Evolutionary conservation across 148 eudicot species (phyloP), one percentile per base, ranked within the genome.

Genomic region (Nyssa sinensis): DNA sequence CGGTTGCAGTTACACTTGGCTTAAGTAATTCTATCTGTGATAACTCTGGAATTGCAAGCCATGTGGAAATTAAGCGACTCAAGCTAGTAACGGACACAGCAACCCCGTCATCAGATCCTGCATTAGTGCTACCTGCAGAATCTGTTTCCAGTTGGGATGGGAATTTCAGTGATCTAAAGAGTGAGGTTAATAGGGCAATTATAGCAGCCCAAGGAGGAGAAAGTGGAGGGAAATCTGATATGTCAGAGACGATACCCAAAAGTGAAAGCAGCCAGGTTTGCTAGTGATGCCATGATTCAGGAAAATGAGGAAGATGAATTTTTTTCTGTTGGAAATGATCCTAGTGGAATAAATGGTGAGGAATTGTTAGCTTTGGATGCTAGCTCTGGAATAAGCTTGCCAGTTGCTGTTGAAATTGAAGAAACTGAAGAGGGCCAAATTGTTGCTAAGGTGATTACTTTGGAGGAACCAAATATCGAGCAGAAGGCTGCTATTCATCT

Each of bases 331-430:
- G 84, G 41, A 44, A 78, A 81, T 69, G 82, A 78, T 33, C 66
- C 75, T 24, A 73, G 64, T 74, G 77, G 77, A 16, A 79, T 61
- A 34, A 75, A 37, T 29, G 44, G 80, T 25, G 82, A 79, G 74
- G 81, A 81, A 73, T 66, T 79, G 71, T 55, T 82, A 62, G 73
- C 86, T 59, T 33, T 71, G 64, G 84, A 71, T 71, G 69, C 79
- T 62, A 60, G 68, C 19, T 58, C 71, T 14, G 75, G 62, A n/a
- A 64, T 71, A 1, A 81, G 77, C 57, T 76, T 84, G 59, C 90
- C 90, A 0, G 67, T 87, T 60, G 85, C 88, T 28, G 80, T 87
- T 61, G 85, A 81, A 67, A 79, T 84, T 30, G 84, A 84, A 79
- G 81, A 82, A 77, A 77, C 33, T 37, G 84, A 77, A 39, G 81